phyloP scores from a whole-genome alignment of 2,329 filamentous ascomycete species.

The Didymella glomerata region DNA sequence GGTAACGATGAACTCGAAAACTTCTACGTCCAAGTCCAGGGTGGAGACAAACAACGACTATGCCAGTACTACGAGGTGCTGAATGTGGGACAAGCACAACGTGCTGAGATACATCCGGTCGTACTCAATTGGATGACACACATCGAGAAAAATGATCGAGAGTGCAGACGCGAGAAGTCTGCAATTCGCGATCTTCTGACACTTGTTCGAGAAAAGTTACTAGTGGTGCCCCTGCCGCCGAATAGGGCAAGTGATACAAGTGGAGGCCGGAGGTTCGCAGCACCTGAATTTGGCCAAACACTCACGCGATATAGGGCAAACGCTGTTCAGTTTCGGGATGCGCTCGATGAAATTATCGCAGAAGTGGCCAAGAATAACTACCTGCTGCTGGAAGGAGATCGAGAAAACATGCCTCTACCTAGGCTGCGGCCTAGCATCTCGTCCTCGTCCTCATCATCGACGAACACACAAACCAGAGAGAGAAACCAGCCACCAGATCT shows the following conservation, averaged over 20 bases:
- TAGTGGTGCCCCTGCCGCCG: neutral
- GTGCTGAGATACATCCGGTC: neutral
- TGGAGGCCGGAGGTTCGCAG: neutral
- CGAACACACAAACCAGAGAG: too few species aligned
- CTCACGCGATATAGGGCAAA: neutral
- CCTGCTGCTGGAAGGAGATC: too few species aligned
- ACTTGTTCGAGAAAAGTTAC: neutral
- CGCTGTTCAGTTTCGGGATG: neutral
- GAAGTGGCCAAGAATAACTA: neutral
- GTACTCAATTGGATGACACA: neutral
- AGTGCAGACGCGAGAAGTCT: neutral
- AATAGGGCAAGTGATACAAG: neutral
- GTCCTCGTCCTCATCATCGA: too few species aligned
- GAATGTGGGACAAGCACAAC: neutral
- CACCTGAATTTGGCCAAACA: neutral
- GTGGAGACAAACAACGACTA: neutral
- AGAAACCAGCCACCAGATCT: too few species aligned
- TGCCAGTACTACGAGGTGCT: neutral
- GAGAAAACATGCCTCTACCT: too few species aligned
- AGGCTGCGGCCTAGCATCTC: too few species aligned
- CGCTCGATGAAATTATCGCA: neutral
- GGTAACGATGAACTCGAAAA: constrained; percentile 20
- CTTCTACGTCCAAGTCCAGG: neutral
- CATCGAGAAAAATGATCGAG: neutral
- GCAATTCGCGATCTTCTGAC: neutral